A percentile compares a stretch with the other conserved stretches of the same genome.
Evolutionary conservation across 225 moss, liverwort and hornwort species (phyloP).

Genomic region (Asterella californica): DNA sequence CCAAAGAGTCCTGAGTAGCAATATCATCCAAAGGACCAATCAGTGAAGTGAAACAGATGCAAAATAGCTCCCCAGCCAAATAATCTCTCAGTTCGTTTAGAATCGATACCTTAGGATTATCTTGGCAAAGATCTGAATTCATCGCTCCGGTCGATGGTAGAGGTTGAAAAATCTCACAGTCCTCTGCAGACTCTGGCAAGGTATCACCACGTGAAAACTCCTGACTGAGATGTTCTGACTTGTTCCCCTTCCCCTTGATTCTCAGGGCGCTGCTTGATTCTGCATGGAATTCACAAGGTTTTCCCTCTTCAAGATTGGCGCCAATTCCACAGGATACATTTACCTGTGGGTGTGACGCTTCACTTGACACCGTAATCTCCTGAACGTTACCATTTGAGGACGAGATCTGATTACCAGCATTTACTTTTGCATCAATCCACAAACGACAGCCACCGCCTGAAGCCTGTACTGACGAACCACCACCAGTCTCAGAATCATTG

Average conservation of each 20-base stretch:
- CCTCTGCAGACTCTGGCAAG: neutral
- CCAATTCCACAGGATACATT: no score
- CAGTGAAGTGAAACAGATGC: neutral
- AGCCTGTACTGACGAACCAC: neutral
- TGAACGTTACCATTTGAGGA: neutral
- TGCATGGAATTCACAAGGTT: neutral
- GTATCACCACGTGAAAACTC: neutral
- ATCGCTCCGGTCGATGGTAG: neutral
- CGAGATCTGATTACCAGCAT: neutral
- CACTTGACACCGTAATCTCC: neutral
- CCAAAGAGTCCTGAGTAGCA: constrained; percentile 5
- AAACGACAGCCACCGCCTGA: neutral
- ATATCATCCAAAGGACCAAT: neutral
- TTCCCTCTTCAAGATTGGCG: neutral
- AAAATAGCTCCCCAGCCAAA: neutral
- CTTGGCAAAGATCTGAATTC: neutral
- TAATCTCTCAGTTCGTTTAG: neutral
- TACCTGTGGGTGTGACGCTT: neutral
- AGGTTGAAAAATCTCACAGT: constrained; percentile 1
- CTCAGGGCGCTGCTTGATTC: neutral
- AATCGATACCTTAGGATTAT: neutral
- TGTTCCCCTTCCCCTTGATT: neutral
- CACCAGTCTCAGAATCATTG: neutral
- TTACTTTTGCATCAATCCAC: neutral
- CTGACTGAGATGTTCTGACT: neutral